Percentiles rank a stretch among this genome's conserved stretches.
Evolutionary conservation across 2,329 filamentous ascomycete genomes (phyloP).

Genomic region (Scedosporium boydii): DNA sequence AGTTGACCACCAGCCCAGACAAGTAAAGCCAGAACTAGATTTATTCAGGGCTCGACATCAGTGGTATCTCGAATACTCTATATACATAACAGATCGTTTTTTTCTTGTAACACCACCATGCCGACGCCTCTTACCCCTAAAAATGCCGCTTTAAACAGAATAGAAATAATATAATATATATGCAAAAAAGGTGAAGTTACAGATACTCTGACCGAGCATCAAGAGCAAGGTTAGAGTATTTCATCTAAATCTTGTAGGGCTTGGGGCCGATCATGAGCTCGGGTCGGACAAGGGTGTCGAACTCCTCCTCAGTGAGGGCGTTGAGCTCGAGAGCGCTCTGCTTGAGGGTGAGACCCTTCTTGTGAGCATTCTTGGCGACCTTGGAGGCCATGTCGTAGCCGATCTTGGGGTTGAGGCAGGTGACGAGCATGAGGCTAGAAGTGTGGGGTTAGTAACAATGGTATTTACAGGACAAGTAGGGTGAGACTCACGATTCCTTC

Average conservation of each 20-base stretch:
- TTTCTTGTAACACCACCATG: constrained; percentile 16
- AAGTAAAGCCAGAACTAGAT: too few species aligned
- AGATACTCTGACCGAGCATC: neutral
- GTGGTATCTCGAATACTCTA: too few species aligned
- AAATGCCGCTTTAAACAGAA: constrained; percentile 20
- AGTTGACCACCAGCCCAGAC: too few species aligned
- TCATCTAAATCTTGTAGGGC: constrained; percentile 40
- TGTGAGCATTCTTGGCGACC: constrained; percentile 97
- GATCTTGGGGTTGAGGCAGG: constrained; percentile 94
- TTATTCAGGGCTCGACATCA: too few species aligned
- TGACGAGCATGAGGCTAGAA: constrained; percentile 89
- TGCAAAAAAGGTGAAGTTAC: neutral
- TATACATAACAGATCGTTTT: neutral
- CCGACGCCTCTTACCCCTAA: constrained; percentile 70
- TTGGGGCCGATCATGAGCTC: constrained; percentile 91
- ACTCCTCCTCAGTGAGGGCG: constrained; percentile 79
- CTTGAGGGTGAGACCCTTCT: constrained; percentile 93
- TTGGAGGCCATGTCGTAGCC: constrained; percentile 96
- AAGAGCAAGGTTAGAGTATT: constrained; percentile 1
- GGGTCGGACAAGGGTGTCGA: constrained; percentile 79
- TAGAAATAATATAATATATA: neutral
- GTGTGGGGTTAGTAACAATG: neutral
- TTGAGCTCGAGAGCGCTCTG: constrained; percentile 88
- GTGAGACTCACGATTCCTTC: constrained; percentile 80
- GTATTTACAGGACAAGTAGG: neutral